These are phyloP conservation scores for Aspergillus intermedius DNA, from an alignment of 2,329 filamentous ascomycete species.

Conservation along the genomic window DNA sequence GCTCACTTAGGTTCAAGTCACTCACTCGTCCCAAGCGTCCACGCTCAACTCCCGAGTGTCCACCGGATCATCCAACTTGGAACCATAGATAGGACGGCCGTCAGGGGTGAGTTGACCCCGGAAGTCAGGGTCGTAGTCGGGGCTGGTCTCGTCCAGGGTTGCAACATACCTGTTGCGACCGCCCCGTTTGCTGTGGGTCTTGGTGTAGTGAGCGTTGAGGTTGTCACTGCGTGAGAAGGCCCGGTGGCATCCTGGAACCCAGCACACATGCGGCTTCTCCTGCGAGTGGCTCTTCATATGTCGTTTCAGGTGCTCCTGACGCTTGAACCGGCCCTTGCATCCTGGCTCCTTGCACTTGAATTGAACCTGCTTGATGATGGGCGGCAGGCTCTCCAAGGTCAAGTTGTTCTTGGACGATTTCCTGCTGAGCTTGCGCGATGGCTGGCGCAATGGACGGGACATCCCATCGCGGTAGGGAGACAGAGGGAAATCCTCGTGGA, in stretches of 20 bases:
- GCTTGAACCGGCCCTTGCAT: constrained; percentile 42
- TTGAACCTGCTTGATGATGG: constrained; percentile 36
- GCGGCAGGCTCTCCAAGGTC: constrained; percentile 30
- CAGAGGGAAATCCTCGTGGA: constrained; percentile 28
- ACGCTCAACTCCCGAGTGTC: constrained; percentile 26
- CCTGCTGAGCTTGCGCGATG: constrained; percentile 25
- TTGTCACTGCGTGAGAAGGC: constrained; percentile 41
- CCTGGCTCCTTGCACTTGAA: constrained; percentile 38
- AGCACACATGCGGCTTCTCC: constrained; percentile 39
- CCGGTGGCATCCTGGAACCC: constrained; percentile 38
- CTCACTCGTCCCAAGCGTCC: not conserved
- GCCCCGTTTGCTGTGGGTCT: constrained; percentile 42
- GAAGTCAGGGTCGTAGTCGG: constrained; percentile 39
- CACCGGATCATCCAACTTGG: constrained; percentile 29
- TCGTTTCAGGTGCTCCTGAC: constrained; percentile 45
- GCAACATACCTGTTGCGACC: constrained; percentile 42
- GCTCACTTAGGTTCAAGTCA: constrained; percentile 16
- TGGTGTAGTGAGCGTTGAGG: constrained; percentile 41
- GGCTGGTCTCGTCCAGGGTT: constrained; percentile 38
- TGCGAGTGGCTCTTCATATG: constrained; percentile 45
- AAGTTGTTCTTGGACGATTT: constrained; percentile 29
- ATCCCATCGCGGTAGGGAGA: constrained; percentile 29
- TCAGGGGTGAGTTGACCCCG: constrained; percentile 37
- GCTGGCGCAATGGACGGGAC: constrained; percentile 24
- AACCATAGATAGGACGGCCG: constrained; percentile 35